Evolutionary conservation across 257 asterid genomes (phyloP), one percentile per base, ranked within the genome.

Genomic region (Agastache rugosa): DNA sequence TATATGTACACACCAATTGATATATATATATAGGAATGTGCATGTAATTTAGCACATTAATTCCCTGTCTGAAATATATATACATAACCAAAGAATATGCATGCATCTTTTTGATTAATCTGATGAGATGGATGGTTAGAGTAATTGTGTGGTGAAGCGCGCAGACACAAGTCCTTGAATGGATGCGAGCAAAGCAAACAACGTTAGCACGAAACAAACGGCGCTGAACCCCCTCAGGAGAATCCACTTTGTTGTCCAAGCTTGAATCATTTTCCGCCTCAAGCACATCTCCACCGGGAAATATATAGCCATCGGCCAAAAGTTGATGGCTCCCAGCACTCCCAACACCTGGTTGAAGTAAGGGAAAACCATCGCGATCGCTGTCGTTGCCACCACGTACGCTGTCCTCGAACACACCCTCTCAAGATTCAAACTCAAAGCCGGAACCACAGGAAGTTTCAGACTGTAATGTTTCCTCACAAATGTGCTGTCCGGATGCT

Each of bases 211-310:
- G 20, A 79, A 74, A 22, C 84, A 76, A 16, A 69, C 27, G 1
- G 64, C 10, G 59, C 70, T 74, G 20, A 77, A 83, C 4, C 27
- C 56, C 76, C 78, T 67, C 5, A 79, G 78, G 41, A 69, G 48
- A 59, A 78, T 73, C 88, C 84, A 84, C 17, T 69, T 78, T 1
- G 4, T 11, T 17, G 85, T 81, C 88, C 88, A 84, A 12, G 78
- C 62, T 31, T 53, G 42, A 1, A 81, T 44, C 23, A 35, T 75
- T 4, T 60, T 34, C 75, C 76, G 76, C 69, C 50, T 70, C 56
- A 88, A 47, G 71, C 87, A 87, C 93, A 92, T 90, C 65, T 90
- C 96, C 35, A 88, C 90, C 0, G 97, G 97, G 69, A 92, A 92
- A 77, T 90, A 88, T 51, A 92, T 77, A 17, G 85, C 70, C 64